Evolutionary conservation across 129 eudicot species (phyloP), one percentile per base, ranked within the genome.

Genomic region (Sambucus nigra): DNA sequence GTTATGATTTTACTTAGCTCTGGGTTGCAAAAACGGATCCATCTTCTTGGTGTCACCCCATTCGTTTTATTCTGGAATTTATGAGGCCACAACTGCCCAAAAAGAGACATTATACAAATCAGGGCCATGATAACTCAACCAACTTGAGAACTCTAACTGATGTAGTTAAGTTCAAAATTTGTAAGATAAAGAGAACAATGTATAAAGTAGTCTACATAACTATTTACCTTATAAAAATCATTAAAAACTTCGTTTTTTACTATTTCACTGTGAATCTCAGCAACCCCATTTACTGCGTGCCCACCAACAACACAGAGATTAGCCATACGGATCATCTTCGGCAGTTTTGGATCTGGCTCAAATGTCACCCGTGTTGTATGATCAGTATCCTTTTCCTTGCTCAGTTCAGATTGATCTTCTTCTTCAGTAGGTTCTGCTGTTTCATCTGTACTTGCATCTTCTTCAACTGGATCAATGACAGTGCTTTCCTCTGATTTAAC

Each of bases 241-340:
- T 81, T 85, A 48, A 89, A 89, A 32, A 84, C 97, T 6, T 89
- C 97, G 45, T 76, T 54, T 57, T 89, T 89, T 35, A 89, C 95
- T 56, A 89, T 89, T 66, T 89, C 95, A 81, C 97, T 89, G 39
- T 89, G 97, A 63, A 89, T 89, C 69, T 69, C 95, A 57, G 98
- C 98, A 71, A 89, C 98, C 7, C 98, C 98, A 69, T 89, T 89
- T 21, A 89, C 98, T 38, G 81, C 79, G 76, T 89, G 98, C 28
- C 95, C 98, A 67, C 94, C 98, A 53, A 85, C 94, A 59, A 89
- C 88, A 69, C 93, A 84, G 19, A 89, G 77, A 72, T 89, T 89
- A 53, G 98, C 95, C 98, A 89, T 89, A 23, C 89, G 88, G 21
- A 89, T 88, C 88, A 78, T 63, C 80, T 81, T 85, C 53, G 79